phyloP scores from a whole-genome alignment of 2,329 filamentous ascomycete genomes.

The Juglanconis oblonga region DNA sequence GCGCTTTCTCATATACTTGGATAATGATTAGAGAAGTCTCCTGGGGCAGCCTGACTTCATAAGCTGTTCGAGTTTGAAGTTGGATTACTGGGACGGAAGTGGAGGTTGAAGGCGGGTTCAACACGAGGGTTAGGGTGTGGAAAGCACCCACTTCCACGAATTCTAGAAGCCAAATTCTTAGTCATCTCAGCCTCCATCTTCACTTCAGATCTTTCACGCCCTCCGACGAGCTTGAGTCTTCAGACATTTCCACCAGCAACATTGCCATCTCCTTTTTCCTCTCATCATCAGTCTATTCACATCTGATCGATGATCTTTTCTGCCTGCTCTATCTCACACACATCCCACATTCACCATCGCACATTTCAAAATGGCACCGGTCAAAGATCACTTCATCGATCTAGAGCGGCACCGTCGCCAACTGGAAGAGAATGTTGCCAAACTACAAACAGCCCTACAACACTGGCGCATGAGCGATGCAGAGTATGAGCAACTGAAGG shows the following conservation, averaged over 20 bases:
- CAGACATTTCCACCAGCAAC: neutral
- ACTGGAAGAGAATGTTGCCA: slow-evolving; percentile 72
- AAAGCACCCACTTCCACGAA: too few species aligned
- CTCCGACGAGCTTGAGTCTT: neutral
- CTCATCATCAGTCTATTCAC: too few species aligned
- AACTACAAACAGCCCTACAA: slow-evolving; percentile 71
- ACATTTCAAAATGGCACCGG: slow-evolving; percentile 32
- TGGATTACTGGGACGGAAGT: too few species aligned
- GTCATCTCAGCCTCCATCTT: neutral
- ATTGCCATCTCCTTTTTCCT: neutral
- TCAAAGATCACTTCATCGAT: slow-evolving; percentile 55
- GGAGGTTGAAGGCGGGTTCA: too few species aligned
- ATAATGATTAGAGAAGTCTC: too few species aligned
- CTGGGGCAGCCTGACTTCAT: too few species aligned
- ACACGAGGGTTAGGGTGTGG: too few species aligned
- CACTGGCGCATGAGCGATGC: slow-evolving; percentile 91
- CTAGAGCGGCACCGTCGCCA: slow-evolving; percentile 72
- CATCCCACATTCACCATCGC: neutral
- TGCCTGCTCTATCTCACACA: neutral
- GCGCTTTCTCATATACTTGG: neutral
- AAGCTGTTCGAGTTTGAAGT: too few species aligned
- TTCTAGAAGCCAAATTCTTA: neutral
- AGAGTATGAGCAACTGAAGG: slow-evolving; percentile 86
- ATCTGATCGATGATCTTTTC: neutral
- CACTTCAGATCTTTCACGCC: neutral